Evolutionary conservation across 495 filamentous ascomycete genomes (phyloP).

Genomic region (Neurospora tetrasperma): DNA sequence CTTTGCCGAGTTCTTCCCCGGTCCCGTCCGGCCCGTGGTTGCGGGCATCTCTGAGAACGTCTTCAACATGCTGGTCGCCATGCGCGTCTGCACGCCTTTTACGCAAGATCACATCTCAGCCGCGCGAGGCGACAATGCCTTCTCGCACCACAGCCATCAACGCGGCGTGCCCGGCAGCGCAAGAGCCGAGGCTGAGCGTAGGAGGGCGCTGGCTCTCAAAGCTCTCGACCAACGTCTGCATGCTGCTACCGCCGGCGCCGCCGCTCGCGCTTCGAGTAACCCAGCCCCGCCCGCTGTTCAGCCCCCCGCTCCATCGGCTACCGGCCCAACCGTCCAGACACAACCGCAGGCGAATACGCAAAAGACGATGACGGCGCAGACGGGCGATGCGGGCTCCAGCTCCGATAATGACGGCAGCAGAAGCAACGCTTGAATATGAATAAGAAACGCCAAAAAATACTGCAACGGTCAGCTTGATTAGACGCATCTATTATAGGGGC

Average conservation of each 20-base stretch:
- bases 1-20: slow-evolving; percentile 92
- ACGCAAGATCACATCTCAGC: slow-evolving; percentile 74
- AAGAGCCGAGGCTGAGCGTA: slow-evolving; percentile 83
- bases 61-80: slow-evolving; percentile 60
- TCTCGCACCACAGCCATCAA: slow-evolving; percentile 29
- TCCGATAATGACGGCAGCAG: slow-evolving; percentile 48
- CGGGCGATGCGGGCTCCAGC: slow-evolving; percentile 53
- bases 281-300: slow-evolving; percentile 28
- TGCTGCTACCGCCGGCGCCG: slow-evolving; percentile 54
- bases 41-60: slow-evolving; percentile 61
- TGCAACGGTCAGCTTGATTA: background rate
- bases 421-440: slow-evolving; percentile 4
- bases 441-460: background rate
- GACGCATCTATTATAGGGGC: background rate
- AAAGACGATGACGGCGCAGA: slow-evolving; percentile 35
- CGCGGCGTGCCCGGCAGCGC: slow-evolving; percentile 56
- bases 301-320: slow-evolving; percentile 27
- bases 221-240: slow-evolving; percentile 86
- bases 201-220: slow-evolving; percentile 79
- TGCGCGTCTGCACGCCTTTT: slow-evolving; percentile 77
- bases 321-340: slow-evolving; percentile 36
- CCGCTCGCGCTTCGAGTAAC: slow-evolving; percentile 28
- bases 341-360: slow-evolving; percentile 40
- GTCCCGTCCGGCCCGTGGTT: slow-evolving; percentile 68
- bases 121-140: slow-evolving; percentile 37